Conservation (phyloP, 257 asterid genomes). For the Cynanchum wilfordii region DNA sequence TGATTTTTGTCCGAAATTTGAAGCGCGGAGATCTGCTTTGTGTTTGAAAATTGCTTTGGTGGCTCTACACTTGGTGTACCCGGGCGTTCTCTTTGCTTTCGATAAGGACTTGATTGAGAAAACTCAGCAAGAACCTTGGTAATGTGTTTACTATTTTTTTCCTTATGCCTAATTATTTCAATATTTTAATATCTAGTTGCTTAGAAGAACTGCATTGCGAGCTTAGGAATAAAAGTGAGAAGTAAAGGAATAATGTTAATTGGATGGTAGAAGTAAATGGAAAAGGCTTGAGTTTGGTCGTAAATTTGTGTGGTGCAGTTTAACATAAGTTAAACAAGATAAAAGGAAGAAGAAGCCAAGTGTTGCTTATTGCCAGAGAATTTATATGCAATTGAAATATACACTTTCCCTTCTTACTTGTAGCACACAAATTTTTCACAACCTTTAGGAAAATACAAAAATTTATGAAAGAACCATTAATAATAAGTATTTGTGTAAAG, state of each 20-base stretch:
- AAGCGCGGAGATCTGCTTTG: slow-evolving; percentile 79
- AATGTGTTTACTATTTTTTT: slow-evolving; percentile 8
- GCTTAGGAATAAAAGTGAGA: not conserved
- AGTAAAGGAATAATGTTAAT: too few relatives aligned
- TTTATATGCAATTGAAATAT: too few relatives aligned
- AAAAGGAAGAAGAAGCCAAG: too few relatives aligned
- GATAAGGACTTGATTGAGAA: slow-evolving; percentile 63
- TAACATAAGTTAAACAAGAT: too few relatives aligned
- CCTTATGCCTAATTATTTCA: not conserved
- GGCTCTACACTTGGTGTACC: slow-evolving; percentile 66
- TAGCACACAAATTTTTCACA: too few relatives aligned
- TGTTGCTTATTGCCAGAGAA: too few relatives aligned
- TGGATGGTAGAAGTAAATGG: not conserved
- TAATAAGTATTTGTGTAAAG: too few relatives aligned
- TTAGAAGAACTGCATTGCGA: not conserved
- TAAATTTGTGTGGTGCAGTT: not conserved
- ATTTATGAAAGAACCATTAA: too few relatives aligned
- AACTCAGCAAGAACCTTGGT: slow-evolving; percentile 72
- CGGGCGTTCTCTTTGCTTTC: slow-evolving; percentile 51
- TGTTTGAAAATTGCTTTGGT: slow-evolving; percentile 68
- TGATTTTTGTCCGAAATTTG: slow-evolving; percentile 7
- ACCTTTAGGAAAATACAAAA: too few relatives aligned
- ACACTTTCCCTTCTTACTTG: too few relatives aligned
- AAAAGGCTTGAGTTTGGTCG: too few relatives aligned
- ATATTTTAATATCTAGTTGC: not conserved